Percentiles rank a stretch among this genome's conserved stretches.
Conservation (phyloP, 345 rosid genomes). For the Populus davidiana region DNA sequence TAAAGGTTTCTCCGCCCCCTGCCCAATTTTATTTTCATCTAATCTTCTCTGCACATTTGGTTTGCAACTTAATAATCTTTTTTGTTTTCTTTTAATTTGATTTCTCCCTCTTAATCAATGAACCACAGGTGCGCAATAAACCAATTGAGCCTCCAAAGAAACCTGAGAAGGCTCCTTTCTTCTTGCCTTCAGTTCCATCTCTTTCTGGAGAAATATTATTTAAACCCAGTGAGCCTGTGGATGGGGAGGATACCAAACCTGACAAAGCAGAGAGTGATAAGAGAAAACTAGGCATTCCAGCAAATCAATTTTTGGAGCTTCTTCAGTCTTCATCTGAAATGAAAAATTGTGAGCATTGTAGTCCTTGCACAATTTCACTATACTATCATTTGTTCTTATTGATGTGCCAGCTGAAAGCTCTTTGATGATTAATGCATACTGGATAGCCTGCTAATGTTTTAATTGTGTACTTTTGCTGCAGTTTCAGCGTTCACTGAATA, state of each 20-base stretch:
- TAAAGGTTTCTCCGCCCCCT: slow-evolving; percentile 54
- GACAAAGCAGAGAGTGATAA: slow-evolving; percentile 30
- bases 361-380: neutral
- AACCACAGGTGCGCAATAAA: slow-evolving; percentile 69
- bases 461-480: slow-evolving; percentile 32
- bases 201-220: slow-evolving; percentile 85
- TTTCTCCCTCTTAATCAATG: neutral
- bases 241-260: slow-evolving; percentile 31
- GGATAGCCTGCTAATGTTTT: slow-evolving; percentile 7
- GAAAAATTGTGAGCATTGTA: slow-evolving; percentile 53
- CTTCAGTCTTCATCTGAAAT: slow-evolving; percentile 54
- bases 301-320: slow-evolving; percentile 52
- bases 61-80: neutral
- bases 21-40: neutral
- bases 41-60: neutral
- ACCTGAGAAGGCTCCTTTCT: slow-evolving; percentile 89
- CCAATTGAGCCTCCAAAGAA: slow-evolving; percentile 91
- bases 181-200: slow-evolving; percentile 79
- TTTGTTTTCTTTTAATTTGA: neutral
- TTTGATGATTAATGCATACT: neutral
- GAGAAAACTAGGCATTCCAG: slow-evolving; percentile 32
- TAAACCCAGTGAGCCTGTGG: slow-evolving; percentile 48
- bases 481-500: slow-evolving; percentile 76
- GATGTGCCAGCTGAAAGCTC: neutral
- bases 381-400: neutral